Conservation (phyloP, 352 stramenopile genomes). For the Phytophthora multivora region DNA sequence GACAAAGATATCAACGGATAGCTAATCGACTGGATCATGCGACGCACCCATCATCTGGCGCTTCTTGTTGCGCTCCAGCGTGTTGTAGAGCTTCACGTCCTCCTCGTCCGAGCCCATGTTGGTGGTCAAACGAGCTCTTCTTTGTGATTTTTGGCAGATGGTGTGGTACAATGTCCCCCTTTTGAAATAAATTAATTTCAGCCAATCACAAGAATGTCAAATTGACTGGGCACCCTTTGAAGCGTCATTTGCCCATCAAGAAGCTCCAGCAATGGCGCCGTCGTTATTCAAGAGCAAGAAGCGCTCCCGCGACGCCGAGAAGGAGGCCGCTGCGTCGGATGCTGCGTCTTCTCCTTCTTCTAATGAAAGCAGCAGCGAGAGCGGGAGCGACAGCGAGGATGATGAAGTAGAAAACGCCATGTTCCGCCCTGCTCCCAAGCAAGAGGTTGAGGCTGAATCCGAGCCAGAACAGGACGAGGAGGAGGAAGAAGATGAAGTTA, state of each 20-base stretch:
- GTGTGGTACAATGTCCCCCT: conserved; percentile 8
- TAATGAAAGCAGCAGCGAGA: conserved; percentile 22
- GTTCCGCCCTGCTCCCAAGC: conserved; percentile 59
- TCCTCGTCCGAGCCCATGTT: conserved; percentile 55
- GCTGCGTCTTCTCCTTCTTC: conserved; percentile 14
- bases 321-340: not conserved
- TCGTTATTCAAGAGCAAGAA: conserved; percentile 38
- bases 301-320: conserved; percentile 14
- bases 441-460: conserved; percentile 7
- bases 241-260: conserved; percentile 12
- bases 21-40: not conserved
- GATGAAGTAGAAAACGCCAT: conserved; percentile 78
- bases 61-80: conserved; percentile 69
- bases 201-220: conserved; percentile 16
- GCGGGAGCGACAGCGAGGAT: conserved; percentile 43
- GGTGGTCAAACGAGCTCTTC: conserved; percentile 6
- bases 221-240: conserved; percentile 34
- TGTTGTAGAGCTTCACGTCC: conserved; percentile 74
- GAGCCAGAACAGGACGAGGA: conserved; percentile 28
- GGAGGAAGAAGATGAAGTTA: conserved; percentile 12
- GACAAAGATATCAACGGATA: not conserved
- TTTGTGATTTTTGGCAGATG: conserved; percentile 9
- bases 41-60: conserved; percentile 63
- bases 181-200: conserved; percentile 23
- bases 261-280: conserved; percentile 14